Base-by-base conservation (phyloP, 78 protist species). In the Chrysochromulina tobinii region DNA sequence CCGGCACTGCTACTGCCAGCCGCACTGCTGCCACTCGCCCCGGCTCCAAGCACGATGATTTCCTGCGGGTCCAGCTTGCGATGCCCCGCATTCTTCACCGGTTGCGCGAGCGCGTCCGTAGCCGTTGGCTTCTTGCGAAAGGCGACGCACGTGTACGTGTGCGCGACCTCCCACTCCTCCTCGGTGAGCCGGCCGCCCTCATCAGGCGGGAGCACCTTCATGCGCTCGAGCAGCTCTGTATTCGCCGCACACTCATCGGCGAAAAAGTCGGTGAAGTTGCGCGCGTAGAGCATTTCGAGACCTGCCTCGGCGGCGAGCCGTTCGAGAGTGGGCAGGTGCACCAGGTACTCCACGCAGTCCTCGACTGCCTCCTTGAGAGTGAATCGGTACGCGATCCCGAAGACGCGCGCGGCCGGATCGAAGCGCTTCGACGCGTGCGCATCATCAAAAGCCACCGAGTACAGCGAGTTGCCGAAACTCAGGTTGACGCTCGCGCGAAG, bases 121-220 rank as follows among this genome's bases (percentile, higher is more conserved):
- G 38, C 38, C 38, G 38, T 38, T 38, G 38, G 38, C 38, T 59
- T 59, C 83, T 75, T 75, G 27, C 18, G 58, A 18, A 75, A 75
- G 58, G 83, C 54, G 25, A 75, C 8, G n/a, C 6, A 54, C 38
- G 50, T 11, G 83, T 75, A 75, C 12, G 83, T 15, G 23, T 75
- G 83, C 12, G 83, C 54, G 12, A 75, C 83, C 25, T 75, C 83
- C 83, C 83, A 75, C 83, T 75, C 83, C n/a, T 6, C 58, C 58
- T 75, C 53, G 18, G 54, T 14, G 81, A 72, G 20, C 38, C 38
- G 38, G 38, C 38, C 38, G 81, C 5, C 20, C 3, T 15, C 81
- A 5, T 72, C 81, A 14, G 20, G 15, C 15, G 81, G 81, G 5
- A 72, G 81, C 81, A 50, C 83, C 11, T 57, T 11, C 83, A 75